Conservation (phyloP, 257 asterid genomes). For the Scutellaria minor region DNA sequence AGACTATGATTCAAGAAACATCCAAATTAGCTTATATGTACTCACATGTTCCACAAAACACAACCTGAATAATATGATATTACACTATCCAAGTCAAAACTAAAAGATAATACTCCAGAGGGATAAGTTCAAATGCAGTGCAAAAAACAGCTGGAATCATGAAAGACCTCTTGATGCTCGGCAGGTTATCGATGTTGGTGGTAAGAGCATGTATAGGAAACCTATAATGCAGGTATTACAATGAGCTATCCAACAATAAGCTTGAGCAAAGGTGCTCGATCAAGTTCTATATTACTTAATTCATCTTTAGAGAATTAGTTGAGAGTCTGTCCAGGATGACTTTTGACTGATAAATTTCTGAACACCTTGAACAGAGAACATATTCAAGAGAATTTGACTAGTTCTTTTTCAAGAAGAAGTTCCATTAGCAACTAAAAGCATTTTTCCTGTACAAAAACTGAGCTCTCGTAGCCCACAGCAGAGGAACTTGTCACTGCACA, state of each 20-base stretch:
- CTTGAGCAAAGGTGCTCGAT: conserved; percentile 1
- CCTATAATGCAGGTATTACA: background rate
- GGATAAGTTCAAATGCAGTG: conserved; percentile 11
- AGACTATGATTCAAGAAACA: conserved; percentile 11
- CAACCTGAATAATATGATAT: conserved; percentile 2
- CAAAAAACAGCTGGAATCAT: conserved; percentile 24
- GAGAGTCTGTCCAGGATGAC: conserved; percentile 3
- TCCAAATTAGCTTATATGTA: conserved; percentile 14
- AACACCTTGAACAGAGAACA: conserved; percentile 3
- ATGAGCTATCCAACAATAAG: conserved; percentile 17
- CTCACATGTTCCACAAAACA: conserved; percentile 22
- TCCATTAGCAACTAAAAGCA: conserved; percentile 5
- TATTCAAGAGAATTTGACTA: background rate
- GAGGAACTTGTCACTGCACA: conserved; percentile 2
- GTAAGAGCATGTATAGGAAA: background rate
- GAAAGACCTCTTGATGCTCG: conserved; percentile 3
- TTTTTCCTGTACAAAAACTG: background rate
- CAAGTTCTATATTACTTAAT: conserved; percentile 7
- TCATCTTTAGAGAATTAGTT: conserved; percentile 11
- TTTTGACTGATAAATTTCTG: background rate
- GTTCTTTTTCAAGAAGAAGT: background rate
- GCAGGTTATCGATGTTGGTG: too few species aligned
- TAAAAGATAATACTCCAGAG: conserved; percentile 8
- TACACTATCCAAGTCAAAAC: background rate
- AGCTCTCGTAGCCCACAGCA: background rate